phyloP scores from a whole-genome alignment of 306 rosid species.

The Fagus crenata region DNA sequence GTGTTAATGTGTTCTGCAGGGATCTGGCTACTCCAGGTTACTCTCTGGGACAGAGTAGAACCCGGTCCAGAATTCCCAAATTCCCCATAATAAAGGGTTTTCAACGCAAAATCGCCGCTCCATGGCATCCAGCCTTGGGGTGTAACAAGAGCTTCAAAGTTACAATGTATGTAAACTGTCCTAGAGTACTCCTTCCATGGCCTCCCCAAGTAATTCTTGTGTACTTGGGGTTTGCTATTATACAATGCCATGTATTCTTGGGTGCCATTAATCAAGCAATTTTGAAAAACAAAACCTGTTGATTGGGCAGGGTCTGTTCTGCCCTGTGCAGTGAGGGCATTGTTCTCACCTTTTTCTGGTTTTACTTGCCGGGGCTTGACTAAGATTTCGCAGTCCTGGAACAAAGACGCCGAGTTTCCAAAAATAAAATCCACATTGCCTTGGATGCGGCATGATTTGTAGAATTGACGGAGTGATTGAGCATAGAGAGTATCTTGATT shows the following conservation, averaged over 20 bases:
- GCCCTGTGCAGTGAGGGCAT: slow-evolving; percentile 78
- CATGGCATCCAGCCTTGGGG: slow-evolving; percentile 81
- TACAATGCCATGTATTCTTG: slow-evolving; percentile 65
- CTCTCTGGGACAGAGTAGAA: slow-evolving; percentile 47
- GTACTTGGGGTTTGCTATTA: slow-evolving; percentile 60
- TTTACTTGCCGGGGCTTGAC: slow-evolving; percentile 54
- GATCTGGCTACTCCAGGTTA: slow-evolving; percentile 60
- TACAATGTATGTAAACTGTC: slow-evolving; percentile 55
- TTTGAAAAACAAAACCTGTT: slow-evolving; percentile 74
- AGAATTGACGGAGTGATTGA: slow-evolving; percentile 74
- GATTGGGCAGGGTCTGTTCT: slow-evolving; percentile 80
- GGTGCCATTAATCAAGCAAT: slow-evolving; percentile 72
- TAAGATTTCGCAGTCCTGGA: slow-evolving; percentile 61
- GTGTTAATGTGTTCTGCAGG: slow-evolving; percentile 48
- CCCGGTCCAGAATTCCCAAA: slow-evolving; percentile 55
- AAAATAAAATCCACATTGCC: slow-evolving; percentile 93
- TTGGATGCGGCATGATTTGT: slow-evolving; percentile 64
- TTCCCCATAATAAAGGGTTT: slow-evolving; percentile 83
- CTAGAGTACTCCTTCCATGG: slow-evolving; percentile 93
- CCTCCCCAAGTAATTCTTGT: slow-evolving; percentile 85
- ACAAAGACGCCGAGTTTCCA: slow-evolving; percentile 75
- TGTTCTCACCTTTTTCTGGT: slow-evolving; percentile 65
- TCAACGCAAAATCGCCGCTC: slow-evolving; percentile 58
- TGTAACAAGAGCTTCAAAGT: slow-evolving; percentile 46
- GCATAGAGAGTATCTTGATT: slow-evolving; percentile 95